Evolutionary conservation across 1,284 basidiomycete genomes (phyloP), one percentile per base, ranked within the genome.

Genomic region (Violaceomyces palustris): DNA sequence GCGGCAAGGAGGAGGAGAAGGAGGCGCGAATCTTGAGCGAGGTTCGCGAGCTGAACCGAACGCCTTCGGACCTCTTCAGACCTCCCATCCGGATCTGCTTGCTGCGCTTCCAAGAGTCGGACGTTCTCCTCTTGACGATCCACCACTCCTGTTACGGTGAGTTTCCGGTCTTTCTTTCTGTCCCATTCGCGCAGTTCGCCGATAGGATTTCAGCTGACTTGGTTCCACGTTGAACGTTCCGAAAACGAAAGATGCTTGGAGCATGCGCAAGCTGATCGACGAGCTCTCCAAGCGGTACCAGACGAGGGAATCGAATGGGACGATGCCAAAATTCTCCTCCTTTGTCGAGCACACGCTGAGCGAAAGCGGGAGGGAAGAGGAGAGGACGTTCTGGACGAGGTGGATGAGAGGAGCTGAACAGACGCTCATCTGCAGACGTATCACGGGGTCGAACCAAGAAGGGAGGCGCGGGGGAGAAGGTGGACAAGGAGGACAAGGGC

Each of bases 161-260:
- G n/a, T n/a, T n/a, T n/a, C n/a, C n/a, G n/a, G n/a, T n/a, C n/a
- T n/a, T n/a, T n/a, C n/a, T n/a, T n/a, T n/a, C n/a, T n/a, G n/a
- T n/a, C n/a, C n/a, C n/a, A n/a, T n/a, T n/a, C n/a, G n/a, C n/a
- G n/a, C n/a, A n/a, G n/a, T n/a, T n/a, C n/a, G n/a, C n/a, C n/a
- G n/a, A n/a, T n/a, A n/a, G n/a, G n/a, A n/a, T n/a, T n/a, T n/a
- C n/a, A n/a, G n/a, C n/a, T n/a, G n/a, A n/a, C n/a, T n/a, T n/a
- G n/a, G n/a, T n/a, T n/a, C n/a, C n/a, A n/a, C n/a, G n/a, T n/a
- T n/a, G n/a, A n/a, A n/a, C n/a, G n/a, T n/a, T n/a, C n/a, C n/a
- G n/a, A n/a, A n/a, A n/a, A n/a, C n/a, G n/a, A n/a, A n/a, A n/a
- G 43, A 45, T 30, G 43, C 39, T 17, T 46, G 44, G 39, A 46